Percentiles rank a stretch among this genome's conserved stretches.
Evolutionary conservation across 192 early-diverging fungal species (phyloP).

Genomic region (Endogone sp.): DNA sequence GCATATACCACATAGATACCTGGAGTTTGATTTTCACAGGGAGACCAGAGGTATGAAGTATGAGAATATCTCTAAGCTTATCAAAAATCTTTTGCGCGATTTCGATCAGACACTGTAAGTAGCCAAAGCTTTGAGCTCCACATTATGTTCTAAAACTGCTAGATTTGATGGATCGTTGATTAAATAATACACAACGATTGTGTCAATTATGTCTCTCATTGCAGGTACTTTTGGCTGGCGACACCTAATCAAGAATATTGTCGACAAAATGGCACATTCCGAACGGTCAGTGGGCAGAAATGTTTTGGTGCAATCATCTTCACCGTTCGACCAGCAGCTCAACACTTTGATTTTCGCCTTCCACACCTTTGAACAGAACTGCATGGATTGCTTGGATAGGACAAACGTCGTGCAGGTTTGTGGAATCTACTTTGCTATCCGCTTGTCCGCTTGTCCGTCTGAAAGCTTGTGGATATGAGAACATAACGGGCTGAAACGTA

Average conservation of each 20-base stretch:
- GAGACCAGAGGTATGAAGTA: conserved; percentile 90
- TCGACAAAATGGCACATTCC: conserved; percentile 31
- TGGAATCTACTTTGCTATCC: neutral
- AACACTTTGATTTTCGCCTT: too few species aligned
- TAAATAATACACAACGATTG: too few species aligned
- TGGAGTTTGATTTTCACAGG: conserved; percentile 94
- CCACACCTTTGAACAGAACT: conserved; percentile 65
- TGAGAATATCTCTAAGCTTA: conserved; percentile 79
- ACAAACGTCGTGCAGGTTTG: conserved; percentile 82
- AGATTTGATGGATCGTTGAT: too few species aligned
- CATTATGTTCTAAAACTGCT: too few species aligned
- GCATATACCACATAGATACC: conserved; percentile 56
- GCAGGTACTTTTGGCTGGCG: conserved; percentile 29
- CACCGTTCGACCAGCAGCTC: conserved; percentile 6
- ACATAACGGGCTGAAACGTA: too few species aligned
- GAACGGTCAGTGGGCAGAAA: conserved; percentile 29
- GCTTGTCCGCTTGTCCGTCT: neutral
- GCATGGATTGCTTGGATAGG: conserved; percentile 97
- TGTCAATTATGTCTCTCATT: neutral
- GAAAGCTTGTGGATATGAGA: too few species aligned
- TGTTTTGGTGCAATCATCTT: conserved; percentile 16
- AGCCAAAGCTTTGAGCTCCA: conserved; percentile 23
- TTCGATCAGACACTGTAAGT: conserved; percentile 60
- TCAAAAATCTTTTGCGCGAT: conserved; percentile 63
- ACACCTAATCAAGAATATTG: conserved; percentile 4